Base-by-base conservation (phyloP, 352 stramenopile species). In the Phytophthora rubi region DNA sequence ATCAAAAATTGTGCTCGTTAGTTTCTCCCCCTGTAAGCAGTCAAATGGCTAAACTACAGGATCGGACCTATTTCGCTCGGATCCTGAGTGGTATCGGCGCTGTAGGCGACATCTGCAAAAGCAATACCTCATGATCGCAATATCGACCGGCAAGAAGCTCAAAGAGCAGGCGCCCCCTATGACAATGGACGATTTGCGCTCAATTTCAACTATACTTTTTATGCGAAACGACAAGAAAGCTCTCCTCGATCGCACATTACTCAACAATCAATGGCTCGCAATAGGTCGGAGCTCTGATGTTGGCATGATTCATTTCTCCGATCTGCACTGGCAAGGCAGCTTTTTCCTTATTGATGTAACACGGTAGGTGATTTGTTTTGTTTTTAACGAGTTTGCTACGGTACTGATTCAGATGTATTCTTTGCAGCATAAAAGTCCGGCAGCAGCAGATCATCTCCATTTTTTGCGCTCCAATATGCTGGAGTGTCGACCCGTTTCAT, bases 81-180 rank as follows among this genome's bases (percentile, higher is more conserved):
- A 55, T 54, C 60, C 51, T 23, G 60, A 67, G 6, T 55, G 26
- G 23, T 67, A 60, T 47, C 51, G 60, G 4, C 49, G 60, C 13
- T 69, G 44, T n/a, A 6, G 62, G 2, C 62, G 62, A 1, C 53
- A 69, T n/a, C 33, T 63, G 21, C 44, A 69, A 18, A 62, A 62
- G 15, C 52, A 66, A 21, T 69, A 58, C 15, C 32, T 56, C 4
- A 48, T 68, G 45, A 1, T 44, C 3, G 6, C 32, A 1, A 65
- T 67, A 44, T 54, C 35, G 9, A 59, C 23, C 0, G 49, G 60
- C 39, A 60, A 48, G 21, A 67, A 60, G 3, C 49, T 67, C 3
- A 67, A 53, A 8, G n/a, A 51, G 2, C 49, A 66, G 53, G 23
- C 49, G 4, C 47, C 49, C 18, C 33, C 59, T 10, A 66, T 59